Evolutionary conservation across 164 flowering plant genomes (phyloP).

Genomic region (Vitis riparia): DNA sequence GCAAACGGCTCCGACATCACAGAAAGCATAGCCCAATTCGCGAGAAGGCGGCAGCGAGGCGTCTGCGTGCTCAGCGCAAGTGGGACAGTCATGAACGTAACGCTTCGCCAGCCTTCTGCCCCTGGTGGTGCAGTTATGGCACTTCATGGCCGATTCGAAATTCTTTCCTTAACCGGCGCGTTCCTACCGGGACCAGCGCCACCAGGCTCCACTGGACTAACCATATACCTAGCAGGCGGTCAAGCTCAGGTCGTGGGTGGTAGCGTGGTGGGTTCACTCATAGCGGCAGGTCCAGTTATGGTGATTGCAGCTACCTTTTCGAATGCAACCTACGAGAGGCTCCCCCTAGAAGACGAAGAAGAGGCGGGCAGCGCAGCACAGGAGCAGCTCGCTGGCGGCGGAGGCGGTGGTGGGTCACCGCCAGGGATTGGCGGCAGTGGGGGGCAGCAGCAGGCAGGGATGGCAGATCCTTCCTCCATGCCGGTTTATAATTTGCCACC

Average conservation of each 20-base stretch:
- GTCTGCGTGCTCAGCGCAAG: slow-evolving; percentile 50
- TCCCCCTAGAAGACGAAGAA: slow-evolving; percentile 57
- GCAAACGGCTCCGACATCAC: slow-evolving; percentile 51
- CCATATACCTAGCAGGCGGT: slow-evolving; percentile 51
- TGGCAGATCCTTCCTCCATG: slow-evolving; percentile 20
- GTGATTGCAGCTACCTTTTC: slow-evolving; percentile 53
- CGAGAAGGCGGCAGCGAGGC: slow-evolving; percentile 56
- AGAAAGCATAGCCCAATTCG: slow-evolving; percentile 52
- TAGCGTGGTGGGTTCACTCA: slow-evolving; percentile 47
- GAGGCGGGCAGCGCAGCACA: slow-evolving; percentile 12
- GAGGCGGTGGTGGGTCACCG: slow-evolving; percentile 18
- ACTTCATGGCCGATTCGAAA: slow-evolving; percentile 55
- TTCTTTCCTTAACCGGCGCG: slow-evolving; percentile 49
- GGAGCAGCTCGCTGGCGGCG: slow-evolving; percentile 12
- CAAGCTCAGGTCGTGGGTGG: slow-evolving; percentile 65
- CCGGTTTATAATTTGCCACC: slow-evolving; percentile 47
- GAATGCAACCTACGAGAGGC: slow-evolving; percentile 51
- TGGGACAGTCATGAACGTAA: slow-evolving; percentile 59
- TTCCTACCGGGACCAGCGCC: slow-evolving; percentile 56
- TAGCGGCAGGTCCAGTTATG: slow-evolving; percentile 56
- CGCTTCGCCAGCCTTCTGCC: slow-evolving; percentile 44
- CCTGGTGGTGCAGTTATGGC: slow-evolving; percentile 43
- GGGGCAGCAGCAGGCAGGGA: slow-evolving; percentile 16
- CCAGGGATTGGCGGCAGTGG: slow-evolving; percentile 12
- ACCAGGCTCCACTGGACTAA: slow-evolving; percentile 52